Percentiles rank a stretch among this genome's conserved stretches.
phyloP scores from a whole-genome alignment of 1,284 basidiomycete genomes.

The Rhodotorula sp. region DNA sequence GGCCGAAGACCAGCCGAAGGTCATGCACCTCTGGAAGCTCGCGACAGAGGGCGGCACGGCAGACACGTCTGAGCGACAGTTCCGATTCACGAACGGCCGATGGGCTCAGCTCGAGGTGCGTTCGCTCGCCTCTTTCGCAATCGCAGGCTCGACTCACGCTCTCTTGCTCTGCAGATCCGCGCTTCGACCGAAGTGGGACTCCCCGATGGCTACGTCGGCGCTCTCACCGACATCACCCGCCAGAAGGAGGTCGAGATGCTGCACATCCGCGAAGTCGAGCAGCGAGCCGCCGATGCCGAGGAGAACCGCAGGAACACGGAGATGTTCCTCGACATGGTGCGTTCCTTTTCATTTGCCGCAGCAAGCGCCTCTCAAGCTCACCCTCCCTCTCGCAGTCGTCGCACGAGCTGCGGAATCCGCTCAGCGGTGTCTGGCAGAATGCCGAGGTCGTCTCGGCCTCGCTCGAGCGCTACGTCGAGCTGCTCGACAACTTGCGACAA shows the following conservation, averaged over 20 bases:
- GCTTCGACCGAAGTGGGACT: slow-evolving; percentile 23
- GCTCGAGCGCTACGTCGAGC: slow-evolving; percentile 30
- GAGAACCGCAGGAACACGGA: slow-evolving; percentile 36
- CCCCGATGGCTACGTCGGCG: slow-evolving; percentile 37
- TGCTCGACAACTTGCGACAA: slow-evolving; percentile 23
- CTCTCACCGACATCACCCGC: slow-evolving; percentile 43
- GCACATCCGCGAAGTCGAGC: slow-evolving; percentile 42
- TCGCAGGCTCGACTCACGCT: background rate
- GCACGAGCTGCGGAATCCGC: slow-evolving; percentile 15
- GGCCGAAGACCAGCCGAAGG: slow-evolving; percentile 19
- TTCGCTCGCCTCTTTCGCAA: too few species aligned
- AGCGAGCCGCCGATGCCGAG: slow-evolving; percentile 39
- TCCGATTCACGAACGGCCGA: slow-evolving; percentile 28
- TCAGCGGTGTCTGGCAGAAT: slow-evolving; percentile 33
- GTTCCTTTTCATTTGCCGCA: background rate
- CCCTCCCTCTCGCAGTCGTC: background rate
- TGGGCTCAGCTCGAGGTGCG: slow-evolving; percentile 32
- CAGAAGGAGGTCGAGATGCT: slow-evolving; percentile 38
- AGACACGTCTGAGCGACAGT: slow-evolving; percentile 26
- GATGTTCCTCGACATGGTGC: background rate
- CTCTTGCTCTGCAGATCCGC: slow-evolving; percentile 9
- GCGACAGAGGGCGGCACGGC: slow-evolving; percentile 13
- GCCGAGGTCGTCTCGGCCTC: slow-evolving; percentile 39
- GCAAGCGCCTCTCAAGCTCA: slow-evolving; percentile 1
- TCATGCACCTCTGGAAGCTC: slow-evolving; percentile 17